These are phyloP conservation scores for Sorghum bicolor DNA, from an alignment of 176 grass and related monocot species.

Conservation along the genomic window Sorghum_bicolor_NCBIv3 NC_012872.2:4546501-4547000, in stretches of 20 bases:
- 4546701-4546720: not conserved
- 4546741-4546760: not conserved
- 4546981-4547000: conserved; percentile 88
- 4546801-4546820: not conserved
- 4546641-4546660: not conserved
- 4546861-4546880: not conserved
- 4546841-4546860: not conserved
- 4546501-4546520: conserved; percentile 87
- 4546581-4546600: conserved; percentile 84
- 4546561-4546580: conserved; percentile 85
- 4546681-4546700: conserved; percentile 11
- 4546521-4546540: conserved; percentile 64
- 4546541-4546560: conserved; percentile 68
- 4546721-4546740: not conserved
- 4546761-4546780: not conserved
- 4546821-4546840: not conserved
- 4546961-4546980: conserved; percentile 91
- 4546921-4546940: conserved; percentile 92
- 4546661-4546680: conserved; percentile 12
- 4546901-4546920: conserved; percentile 52
- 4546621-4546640: conserved; percentile 77
- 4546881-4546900: not conserved
- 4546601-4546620: conserved; percentile 96
- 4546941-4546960: conserved; percentile 85
- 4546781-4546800: not conserved